Evolutionary conservation across 1,284 basidiomycete genomes (phyloP).

Genomic region (Uromyces viciae-fabae): DNA sequence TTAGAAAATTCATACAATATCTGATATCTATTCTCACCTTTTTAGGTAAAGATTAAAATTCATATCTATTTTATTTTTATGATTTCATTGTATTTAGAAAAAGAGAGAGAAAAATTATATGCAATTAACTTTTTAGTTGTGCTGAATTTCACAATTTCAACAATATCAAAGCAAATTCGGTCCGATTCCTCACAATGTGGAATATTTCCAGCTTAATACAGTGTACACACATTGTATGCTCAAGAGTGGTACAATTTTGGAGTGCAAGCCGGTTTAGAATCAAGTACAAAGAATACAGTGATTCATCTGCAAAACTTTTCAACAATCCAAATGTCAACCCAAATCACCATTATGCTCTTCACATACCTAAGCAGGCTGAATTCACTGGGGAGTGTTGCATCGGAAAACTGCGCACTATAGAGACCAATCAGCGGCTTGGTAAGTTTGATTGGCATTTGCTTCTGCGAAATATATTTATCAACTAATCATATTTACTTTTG

Average conservation of each 20-base stretch:
- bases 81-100: no score
- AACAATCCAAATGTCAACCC: conserved; percentile 19
- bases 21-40: no score
- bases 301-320: conserved; percentile 35
- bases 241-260: conserved; percentile 5
- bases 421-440: background rate
- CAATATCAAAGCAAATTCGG: conserved; percentile 4
- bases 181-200: background rate
- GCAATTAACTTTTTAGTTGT: no score
- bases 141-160: background rate
- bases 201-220: conserved; percentile 37
- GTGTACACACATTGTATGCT: conserved; percentile 44
- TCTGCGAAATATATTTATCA: background rate
- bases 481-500: background rate
- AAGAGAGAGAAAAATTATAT: no score
- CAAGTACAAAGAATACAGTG: conserved; percentile 20
- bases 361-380: no score
- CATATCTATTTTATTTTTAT: no score
- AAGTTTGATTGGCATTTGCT: background rate
- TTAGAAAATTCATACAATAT: no score
- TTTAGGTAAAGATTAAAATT: no score
- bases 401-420: background rate
- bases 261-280: background rate
- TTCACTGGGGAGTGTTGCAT: background rate
- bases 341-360: conserved; percentile 47